phyloP scores from a whole-genome alignment of 805 yeast species.

The Helenozyma baotianmanensis region DNA sequence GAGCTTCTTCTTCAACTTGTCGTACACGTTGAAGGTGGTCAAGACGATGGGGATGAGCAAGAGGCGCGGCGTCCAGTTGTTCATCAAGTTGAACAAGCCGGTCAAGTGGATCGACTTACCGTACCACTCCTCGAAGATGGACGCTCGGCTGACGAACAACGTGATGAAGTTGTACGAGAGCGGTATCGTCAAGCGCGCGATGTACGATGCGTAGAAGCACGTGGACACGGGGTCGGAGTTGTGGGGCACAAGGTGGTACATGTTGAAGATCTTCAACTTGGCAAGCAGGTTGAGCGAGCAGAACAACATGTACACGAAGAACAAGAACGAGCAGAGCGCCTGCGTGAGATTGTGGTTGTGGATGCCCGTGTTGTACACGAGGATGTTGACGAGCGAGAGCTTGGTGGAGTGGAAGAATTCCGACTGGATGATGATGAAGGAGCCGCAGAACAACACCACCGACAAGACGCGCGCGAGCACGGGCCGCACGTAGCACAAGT shows the following conservation, averaged over 20 bases:
- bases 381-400: conserved; percentile 54
- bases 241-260: conserved; percentile 68
- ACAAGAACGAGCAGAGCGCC: conserved; percentile 36
- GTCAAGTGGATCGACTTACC: conserved; percentile 74
- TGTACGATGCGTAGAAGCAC: conserved; percentile 73
- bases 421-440: conserved; percentile 61
- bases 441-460: conserved; percentile 35
- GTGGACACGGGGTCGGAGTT: conserved; percentile 72
- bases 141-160: conserved; percentile 47
- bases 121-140: conserved; percentile 65
- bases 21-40: conserved; percentile 64
- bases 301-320: conserved; percentile 63
- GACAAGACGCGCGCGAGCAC: conserved; percentile 40
- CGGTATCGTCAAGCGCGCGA: conserved; percentile 79
- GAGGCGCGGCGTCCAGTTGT: conserved; percentile 72
- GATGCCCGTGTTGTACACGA: conserved; percentile 33
- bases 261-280: conserved; percentile 63
- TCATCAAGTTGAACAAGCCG: conserved; percentile 66
- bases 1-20: conserved; percentile 42
- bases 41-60: conserved; percentile 65
- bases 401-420: conserved; percentile 70
- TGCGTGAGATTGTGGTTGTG: conserved; percentile 19
- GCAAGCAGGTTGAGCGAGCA: conserved; percentile 64
- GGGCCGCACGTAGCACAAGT: conserved; percentile 44
- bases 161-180: conserved; percentile 74